These are phyloP conservation scores for Pseudophaeomoniella oleicola DNA, from an alignment of 2,329 filamentous ascomycete genomes.

Conservation along the genomic window DNA sequence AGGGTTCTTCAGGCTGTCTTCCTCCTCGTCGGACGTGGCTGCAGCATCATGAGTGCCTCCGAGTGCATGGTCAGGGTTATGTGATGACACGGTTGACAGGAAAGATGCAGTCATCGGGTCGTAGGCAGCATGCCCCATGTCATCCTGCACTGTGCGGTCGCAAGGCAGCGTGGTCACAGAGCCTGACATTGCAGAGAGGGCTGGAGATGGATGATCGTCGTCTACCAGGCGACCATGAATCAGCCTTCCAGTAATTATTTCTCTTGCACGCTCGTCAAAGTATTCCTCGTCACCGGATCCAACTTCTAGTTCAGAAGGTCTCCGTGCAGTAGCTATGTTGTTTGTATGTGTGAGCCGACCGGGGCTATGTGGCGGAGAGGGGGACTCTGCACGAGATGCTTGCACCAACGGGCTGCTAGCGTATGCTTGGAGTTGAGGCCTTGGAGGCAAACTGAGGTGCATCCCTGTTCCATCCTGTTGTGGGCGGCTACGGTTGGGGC, in stretches of 20 bases:
- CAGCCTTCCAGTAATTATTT: conserved; percentile 82
- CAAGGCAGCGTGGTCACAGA: conserved; percentile 40
- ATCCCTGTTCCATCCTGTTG: background rate
- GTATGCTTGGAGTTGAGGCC: conserved; percentile 1
- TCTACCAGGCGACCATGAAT: conserved; percentile 92
- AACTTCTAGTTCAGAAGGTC: conserved; percentile 27
- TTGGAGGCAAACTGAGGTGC: conserved; percentile 3
- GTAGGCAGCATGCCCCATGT: conserved; percentile 41
- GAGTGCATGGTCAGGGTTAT: conserved; percentile 54
- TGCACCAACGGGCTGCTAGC: conserved; percentile 14
- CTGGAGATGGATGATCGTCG: conserved; percentile 75
- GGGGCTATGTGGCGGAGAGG: conserved; percentile 13
- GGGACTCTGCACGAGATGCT: conserved; percentile 10
- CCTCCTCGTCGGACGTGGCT: conserved; percentile 81
- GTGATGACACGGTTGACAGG: conserved; percentile 67
- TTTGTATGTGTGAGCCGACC: conserved; percentile 19
- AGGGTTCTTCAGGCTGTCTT: conserved; percentile 69
- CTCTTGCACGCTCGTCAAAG: conserved; percentile 66
- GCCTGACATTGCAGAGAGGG: conserved; percentile 48
- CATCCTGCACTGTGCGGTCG: conserved; percentile 31
- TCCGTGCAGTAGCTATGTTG: conserved; percentile 21
- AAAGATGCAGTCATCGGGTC: conserved; percentile 75
- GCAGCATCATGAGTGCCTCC: conserved; percentile 74
- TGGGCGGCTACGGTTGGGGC: background rate
- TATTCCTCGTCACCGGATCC: conserved; percentile 35